Conservation (phyloP, 2,329 filamentous ascomycete species). For the Cordyceps militaris region DNA sequence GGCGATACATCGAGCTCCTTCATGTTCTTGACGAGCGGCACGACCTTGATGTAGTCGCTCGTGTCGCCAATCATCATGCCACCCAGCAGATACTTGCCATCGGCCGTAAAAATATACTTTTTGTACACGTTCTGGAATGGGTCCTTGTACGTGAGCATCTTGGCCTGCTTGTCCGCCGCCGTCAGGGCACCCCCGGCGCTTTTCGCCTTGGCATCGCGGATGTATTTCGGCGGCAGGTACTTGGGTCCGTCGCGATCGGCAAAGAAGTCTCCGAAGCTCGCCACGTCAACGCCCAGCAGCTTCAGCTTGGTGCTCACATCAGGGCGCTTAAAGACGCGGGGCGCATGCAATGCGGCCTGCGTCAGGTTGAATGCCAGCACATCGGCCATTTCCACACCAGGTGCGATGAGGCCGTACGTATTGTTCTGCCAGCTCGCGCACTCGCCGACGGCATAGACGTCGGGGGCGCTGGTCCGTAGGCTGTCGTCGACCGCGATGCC, state of each 20-base stretch:
- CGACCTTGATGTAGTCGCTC: slow-evolving; percentile 80
- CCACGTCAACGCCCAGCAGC: slow-evolving; percentile 81
- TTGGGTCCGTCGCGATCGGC: slow-evolving; percentile 79
- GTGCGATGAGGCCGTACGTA: slow-evolving; percentile 82
- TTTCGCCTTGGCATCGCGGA: slow-evolving; percentile 16
- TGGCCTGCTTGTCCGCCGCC: slow-evolving; percentile 46
- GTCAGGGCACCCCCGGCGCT: slow-evolving; percentile 16
- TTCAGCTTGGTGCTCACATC: slow-evolving; percentile 91
- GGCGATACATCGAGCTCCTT: slow-evolving; percentile 73
- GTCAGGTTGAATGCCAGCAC: slow-evolving; percentile 88
- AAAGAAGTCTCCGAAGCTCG: slow-evolving; percentile 91
- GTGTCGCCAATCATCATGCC: slow-evolving; percentile 98
- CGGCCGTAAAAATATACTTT: slow-evolving; percentile 84
- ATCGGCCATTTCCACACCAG: slow-evolving; percentile 88
- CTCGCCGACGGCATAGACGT: slow-evolving; percentile 83
- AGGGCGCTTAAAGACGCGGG: slow-evolving; percentile 67
- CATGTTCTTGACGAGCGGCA: slow-evolving; percentile 78
- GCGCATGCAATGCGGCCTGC: slow-evolving; percentile 64
- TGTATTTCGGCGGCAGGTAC: slow-evolving; percentile 55
- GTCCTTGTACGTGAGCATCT: slow-evolving; percentile 81
- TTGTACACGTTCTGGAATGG: slow-evolving; percentile 87
- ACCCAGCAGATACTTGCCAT: slow-evolving; percentile 85
- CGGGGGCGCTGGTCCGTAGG: slow-evolving; percentile 61
- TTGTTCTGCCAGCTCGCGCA: slow-evolving; percentile 85
- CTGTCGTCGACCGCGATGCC: slow-evolving; percentile 65